Evolutionary conservation across 306 rosid genomes (phyloP), one percentile per base, ranked within the genome.

Genomic region (Arachis stenosperma): DNA sequence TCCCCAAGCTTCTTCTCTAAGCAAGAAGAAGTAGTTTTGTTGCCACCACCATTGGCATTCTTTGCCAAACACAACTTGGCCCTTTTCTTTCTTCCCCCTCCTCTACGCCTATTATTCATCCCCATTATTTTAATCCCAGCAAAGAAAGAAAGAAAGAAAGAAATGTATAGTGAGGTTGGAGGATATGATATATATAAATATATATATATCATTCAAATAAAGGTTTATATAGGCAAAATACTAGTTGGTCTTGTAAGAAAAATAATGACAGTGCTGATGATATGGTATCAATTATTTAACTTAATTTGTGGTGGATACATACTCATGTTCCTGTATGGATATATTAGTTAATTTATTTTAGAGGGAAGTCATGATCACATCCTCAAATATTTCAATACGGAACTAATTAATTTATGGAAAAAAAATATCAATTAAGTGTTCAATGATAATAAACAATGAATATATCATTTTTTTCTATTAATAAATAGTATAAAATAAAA

Each of bases 71-170:
- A 74, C 55, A 84, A 8, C 64, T 67, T 91, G 3, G 79, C 76
- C 86, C 65, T 89, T 73, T 69, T 87, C 84, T 81, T 92, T 55
- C 80, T 84, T 57, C 87, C 79, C 53, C 74, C 81, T 11, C 82
- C 67, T 76, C 69, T 33, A 33, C 37, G 37, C 37, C 37, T 33
- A 33, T 33, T 33, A 33, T 33, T 33, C 37, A 33, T 33, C 37
- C 37, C 37, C 37, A 33, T 33, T 33, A 33, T 33, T 33, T 33
- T 33, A 33, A 33, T 2, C 4, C 37, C 37, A 2, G 37, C 37
- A 33, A 33, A 33, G 37, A 33, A 33, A 33, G 37, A 4, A 33
- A 33, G 37, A 33, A 22, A 75, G 4, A 48, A 27, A 57, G 5
- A 9, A 46, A 22, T 71, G 52, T 33, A n/a, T 66, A 60, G 74